A percentile compares a stretch with the other conserved stretches of the same genome.
phyloP scores from a whole-genome alignment of 345 rosid species.

The Murraya koenigii region DNA sequence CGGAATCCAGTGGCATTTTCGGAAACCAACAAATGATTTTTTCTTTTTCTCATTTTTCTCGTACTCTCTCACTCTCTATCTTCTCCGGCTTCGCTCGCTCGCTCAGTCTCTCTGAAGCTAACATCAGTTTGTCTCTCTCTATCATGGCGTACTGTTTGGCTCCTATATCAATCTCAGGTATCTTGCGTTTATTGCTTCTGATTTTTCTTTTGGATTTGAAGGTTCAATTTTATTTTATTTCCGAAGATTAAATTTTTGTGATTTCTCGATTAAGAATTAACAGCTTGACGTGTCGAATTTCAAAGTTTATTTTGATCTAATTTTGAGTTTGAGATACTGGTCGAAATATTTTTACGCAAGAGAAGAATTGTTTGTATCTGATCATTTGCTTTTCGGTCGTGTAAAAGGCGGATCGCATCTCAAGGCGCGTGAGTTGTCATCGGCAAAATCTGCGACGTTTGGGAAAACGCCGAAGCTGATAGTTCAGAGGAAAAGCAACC shows the following conservation, averaged over 20 bases:
- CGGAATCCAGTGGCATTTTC: neutral
- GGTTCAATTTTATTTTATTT: neutral
- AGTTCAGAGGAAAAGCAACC: constrained; percentile 39
- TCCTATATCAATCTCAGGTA: constrained; percentile 41
- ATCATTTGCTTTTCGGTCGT: neutral
- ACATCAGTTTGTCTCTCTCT: constrained; percentile 1
- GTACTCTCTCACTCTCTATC: too few relatives aligned
- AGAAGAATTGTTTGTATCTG: neutral
- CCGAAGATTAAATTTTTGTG: neutral
- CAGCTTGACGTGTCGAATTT: neutral
- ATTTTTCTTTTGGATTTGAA: neutral
- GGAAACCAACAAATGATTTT: neutral
- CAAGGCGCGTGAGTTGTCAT: constrained; percentile 37
- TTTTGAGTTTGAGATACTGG: neutral
- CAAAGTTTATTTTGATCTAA: neutral
- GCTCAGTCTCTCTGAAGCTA: neutral
- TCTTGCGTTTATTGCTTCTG: neutral
- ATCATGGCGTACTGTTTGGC: constrained; percentile 27
- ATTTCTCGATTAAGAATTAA: neutral
- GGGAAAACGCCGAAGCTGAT: constrained; percentile 36
- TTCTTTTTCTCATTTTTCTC: too few relatives aligned
- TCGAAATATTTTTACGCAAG: neutral
- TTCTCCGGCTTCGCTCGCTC: neutral
- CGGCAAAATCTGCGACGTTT: constrained; percentile 38
- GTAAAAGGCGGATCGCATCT: constrained; percentile 42